These are phyloP conservation scores for Colletotrichum eremochloae DNA, from an alignment of 2,329 filamentous ascomycete species.

Conservation along the genomic window DNA sequence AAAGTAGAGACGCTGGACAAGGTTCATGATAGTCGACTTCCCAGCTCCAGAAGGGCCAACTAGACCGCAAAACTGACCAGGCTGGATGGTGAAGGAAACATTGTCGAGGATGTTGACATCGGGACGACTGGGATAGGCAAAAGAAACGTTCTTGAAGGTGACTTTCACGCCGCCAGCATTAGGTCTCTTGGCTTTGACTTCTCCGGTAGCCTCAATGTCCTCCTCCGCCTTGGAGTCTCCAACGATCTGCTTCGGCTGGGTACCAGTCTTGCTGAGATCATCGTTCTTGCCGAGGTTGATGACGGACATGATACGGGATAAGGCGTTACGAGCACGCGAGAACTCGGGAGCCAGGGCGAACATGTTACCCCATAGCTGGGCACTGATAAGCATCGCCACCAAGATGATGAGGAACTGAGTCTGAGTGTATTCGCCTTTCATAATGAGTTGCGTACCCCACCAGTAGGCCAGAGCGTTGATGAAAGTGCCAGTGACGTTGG, in stretches of 20 bases:
- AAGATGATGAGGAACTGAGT: slow-evolving; percentile 75
- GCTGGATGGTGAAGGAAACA: slow-evolving; percentile 53
- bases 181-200: slow-evolving; percentile 43
- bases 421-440: slow-evolving; percentile 66
- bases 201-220: slow-evolving; percentile 59
- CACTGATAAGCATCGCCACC: slow-evolving; percentile 71
- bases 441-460: slow-evolving; percentile 75
- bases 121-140: slow-evolving; percentile 72
- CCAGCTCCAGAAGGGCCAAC: slow-evolving; percentile 62
- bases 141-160: slow-evolving; percentile 67
- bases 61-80: slow-evolving; percentile 56
- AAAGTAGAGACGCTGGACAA: slow-evolving; percentile 67
- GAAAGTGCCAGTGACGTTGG: slow-evolving; percentile 65
- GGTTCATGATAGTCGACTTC: slow-evolving; percentile 61
- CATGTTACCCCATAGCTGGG: slow-evolving; percentile 73
- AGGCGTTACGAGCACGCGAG: slow-evolving; percentile 67
- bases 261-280: slow-evolving; percentile 48
- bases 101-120: slow-evolving; percentile 62
- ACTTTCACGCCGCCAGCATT: slow-evolving; percentile 54
- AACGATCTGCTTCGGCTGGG: slow-evolving; percentile 44
- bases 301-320: slow-evolving; percentile 58
- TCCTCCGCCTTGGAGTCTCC: slow-evolving; percentile 56
- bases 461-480: slow-evolving; percentile 76
- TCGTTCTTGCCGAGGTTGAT: slow-evolving; percentile 47
- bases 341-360: slow-evolving; percentile 76